Conservation (phyloP, 352 stramenopile genomes). For the Globisporangium cylindrosporum region DNA sequence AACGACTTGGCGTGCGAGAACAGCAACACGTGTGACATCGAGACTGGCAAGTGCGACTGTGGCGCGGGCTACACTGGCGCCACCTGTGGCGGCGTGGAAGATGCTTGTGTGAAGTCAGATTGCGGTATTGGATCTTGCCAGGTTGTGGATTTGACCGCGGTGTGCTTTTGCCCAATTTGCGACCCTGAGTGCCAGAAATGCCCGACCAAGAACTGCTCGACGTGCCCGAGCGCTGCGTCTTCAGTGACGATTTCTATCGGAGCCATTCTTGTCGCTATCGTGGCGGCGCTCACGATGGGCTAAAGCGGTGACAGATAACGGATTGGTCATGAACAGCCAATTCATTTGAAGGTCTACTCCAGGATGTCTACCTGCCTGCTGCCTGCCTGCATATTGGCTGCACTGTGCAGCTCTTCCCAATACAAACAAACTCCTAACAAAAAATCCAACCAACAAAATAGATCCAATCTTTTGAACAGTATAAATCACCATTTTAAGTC, state of each 20-base stretch:
- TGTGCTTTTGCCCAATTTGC: conserved; percentile 37
- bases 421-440: conserved; percentile 5
- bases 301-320: conserved; percentile 5
- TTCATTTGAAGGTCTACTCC: background rate
- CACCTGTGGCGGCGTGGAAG: conserved; percentile 45
- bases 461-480: conserved; percentile 4
- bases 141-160: conserved; percentile 20
- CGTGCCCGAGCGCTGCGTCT: conserved; percentile 26
- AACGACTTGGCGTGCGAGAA: conserved; percentile 35
- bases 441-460: conserved; percentile 10
- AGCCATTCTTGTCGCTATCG: conserved; percentile 21
- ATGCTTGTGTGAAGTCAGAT: conserved; percentile 27
- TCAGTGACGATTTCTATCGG: conserved; percentile 25
- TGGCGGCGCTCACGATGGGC: conserved; percentile 21
- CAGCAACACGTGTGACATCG: conserved; percentile 26
- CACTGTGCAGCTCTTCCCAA: conserved; percentile 10
- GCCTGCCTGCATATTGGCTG: background rate
- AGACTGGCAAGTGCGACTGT: conserved; percentile 37
- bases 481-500: background rate
- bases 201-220: conserved; percentile 23
- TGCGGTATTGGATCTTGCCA: conserved; percentile 30
- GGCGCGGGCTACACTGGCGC: conserved; percentile 34
- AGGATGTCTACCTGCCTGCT: too few species aligned
- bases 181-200: conserved; percentile 26
- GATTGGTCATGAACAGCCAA: background rate